Percentiles rank a stretch among this genome's conserved stretches.
Conservation (phyloP, 2,329 filamentous ascomycete genomes). For the Lojkania enalia region DNA sequence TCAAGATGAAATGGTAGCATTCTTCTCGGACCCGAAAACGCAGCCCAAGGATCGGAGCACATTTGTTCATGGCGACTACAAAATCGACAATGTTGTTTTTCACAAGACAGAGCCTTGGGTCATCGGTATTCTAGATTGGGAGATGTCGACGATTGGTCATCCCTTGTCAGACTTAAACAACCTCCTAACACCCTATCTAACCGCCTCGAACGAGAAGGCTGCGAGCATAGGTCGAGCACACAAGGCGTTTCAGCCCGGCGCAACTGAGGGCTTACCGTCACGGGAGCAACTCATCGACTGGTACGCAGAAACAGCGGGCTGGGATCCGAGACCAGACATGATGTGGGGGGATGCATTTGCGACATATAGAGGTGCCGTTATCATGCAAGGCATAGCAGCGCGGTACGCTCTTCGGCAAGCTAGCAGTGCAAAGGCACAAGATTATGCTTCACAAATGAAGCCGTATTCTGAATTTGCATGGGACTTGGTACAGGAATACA, state of each 20-base stretch:
- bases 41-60: slow-evolving; percentile 79
- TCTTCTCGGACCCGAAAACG: slow-evolving; percentile 69
- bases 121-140: slow-evolving; percentile 95
- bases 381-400: slow-evolving; percentile 90
- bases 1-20: slow-evolving; percentile 76
- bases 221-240: slow-evolving; percentile 46
- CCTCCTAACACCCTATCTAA: slow-evolving; percentile 58
- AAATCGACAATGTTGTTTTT: slow-evolving; percentile 70
- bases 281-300: slow-evolving; percentile 63
- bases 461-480: slow-evolving; percentile 80
- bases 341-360: slow-evolving; percentile 68
- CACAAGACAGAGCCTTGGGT: slow-evolving; percentile 85
- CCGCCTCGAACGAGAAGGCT: slow-evolving; percentile 44
- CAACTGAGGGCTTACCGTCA: slow-evolving; percentile 67
- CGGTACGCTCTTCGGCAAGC: slow-evolving; percentile 83
- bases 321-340: slow-evolving; percentile 65
- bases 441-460: slow-evolving; percentile 69
- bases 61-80: slow-evolving; percentile 94
- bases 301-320: slow-evolving; percentile 71
- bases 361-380: slow-evolving; percentile 61
- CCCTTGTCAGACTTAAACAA: slow-evolving; percentile 90
- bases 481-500: slow-evolving; percentile 65
- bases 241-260: slow-evolving; percentile 62
- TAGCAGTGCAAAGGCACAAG: slow-evolving; percentile 78
- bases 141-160: slow-evolving; percentile 98